These are phyloP conservation scores for Besnoitia besnoiti DNA, from an alignment of 169 alveolate genomes.

Conservation along the genomic window DNA sequence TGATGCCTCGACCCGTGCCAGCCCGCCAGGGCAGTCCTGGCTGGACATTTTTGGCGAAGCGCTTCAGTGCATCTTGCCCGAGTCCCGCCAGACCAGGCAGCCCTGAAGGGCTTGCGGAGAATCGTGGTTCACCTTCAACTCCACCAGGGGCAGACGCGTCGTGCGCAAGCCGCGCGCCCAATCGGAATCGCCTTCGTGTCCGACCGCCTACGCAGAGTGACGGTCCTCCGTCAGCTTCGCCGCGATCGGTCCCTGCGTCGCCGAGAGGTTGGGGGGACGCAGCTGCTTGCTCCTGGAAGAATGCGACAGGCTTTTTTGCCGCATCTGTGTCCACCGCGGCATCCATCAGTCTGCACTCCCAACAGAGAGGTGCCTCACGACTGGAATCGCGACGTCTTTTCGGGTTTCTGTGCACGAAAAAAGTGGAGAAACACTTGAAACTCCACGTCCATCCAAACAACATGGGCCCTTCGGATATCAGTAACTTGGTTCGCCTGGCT, in stretches of 20 bases:
- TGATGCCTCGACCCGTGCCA: background rate
- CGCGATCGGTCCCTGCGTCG: background rate
- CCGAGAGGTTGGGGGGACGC: background rate
- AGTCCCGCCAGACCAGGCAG: no score
- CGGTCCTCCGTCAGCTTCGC: background rate
- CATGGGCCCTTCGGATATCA: constrained; percentile 40
- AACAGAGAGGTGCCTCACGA: background rate
- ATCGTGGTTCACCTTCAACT: no score
- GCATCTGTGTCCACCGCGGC: background rate
- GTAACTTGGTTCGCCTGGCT: constrained; percentile 7
- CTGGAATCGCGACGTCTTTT: background rate
- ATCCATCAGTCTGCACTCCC: background rate
- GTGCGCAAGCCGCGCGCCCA: no score
- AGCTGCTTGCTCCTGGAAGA: background rate
- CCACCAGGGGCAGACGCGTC: no score
- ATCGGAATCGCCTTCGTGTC: no score
- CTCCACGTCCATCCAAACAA: constrained; percentile 28
- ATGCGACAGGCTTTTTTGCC: background rate
- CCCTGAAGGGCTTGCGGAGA: no score
- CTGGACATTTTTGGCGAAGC: background rate
- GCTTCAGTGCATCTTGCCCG: no score
- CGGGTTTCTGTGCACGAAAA: constrained; percentile 35
- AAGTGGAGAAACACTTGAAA: constrained; percentile 34
- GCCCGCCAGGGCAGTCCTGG: background rate
- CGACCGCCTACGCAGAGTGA: no score